Evolutionary conservation across 345 rosid species (phyloP).

Genomic region (Kernera saxatilis): DNA sequence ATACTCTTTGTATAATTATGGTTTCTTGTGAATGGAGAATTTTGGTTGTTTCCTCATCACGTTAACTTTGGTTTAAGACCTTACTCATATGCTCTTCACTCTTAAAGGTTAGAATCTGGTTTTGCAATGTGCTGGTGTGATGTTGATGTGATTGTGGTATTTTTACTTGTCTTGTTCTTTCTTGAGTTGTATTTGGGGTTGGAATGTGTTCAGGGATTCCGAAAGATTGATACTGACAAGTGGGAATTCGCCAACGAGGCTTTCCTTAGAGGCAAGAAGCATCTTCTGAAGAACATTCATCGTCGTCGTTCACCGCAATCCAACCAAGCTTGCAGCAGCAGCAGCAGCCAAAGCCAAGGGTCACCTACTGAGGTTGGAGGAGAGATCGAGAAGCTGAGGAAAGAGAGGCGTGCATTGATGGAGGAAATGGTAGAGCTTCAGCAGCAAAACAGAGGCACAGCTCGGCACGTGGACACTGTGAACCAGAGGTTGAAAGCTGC

Average conservation of each 20-base stretch:
- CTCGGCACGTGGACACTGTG: constrained; percentile 44
- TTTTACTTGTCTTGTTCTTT: constrained; percentile 7
- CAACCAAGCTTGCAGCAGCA: constrained; percentile 34
- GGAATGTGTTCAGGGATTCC: constrained; percentile 60
- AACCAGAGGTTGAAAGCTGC: constrained; percentile 59
- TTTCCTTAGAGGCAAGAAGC: constrained; percentile 72
- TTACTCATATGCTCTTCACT: background rate
- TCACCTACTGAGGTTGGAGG: constrained; percentile 50
- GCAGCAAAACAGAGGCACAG: constrained; percentile 52
- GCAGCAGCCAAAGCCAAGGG: constrained; percentile 37
- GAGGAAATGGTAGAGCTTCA: constrained; percentile 57
- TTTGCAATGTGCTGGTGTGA: background rate
- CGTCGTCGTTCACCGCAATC: constrained; percentile 74
- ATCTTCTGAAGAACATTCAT: constrained; percentile 77
- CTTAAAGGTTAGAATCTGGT: background rate
- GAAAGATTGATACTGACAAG: constrained; percentile 73
- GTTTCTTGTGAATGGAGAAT: background rate
- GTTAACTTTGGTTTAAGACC: background rate
- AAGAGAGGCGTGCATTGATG: constrained; percentile 53
- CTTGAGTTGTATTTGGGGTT: constrained; percentile 28
- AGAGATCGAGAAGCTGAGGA: constrained; percentile 59
- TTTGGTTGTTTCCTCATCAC: background rate
- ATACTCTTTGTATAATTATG: background rate
- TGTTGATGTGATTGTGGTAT: constrained; percentile 6
- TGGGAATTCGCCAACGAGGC: constrained; percentile 96